These are phyloP conservation scores for Trichoderma oligosporum DNA, from an alignment of 2,329 filamentous ascomycete genomes.

Conservation along the genomic window DNA sequence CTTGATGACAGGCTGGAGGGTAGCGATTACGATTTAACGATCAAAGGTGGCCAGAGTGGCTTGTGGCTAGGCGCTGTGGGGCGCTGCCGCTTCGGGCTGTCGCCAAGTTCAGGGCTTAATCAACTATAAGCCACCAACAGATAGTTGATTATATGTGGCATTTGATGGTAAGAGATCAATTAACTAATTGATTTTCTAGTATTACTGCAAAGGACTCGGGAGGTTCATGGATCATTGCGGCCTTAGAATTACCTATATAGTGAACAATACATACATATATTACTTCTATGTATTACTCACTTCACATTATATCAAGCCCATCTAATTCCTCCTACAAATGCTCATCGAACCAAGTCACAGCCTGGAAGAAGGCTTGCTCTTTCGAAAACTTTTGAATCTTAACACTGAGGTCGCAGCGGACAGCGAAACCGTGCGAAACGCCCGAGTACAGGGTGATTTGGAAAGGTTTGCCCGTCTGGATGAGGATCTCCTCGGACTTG, in stretches of 20 bases:
- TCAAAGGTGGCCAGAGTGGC: conserved; percentile 12
- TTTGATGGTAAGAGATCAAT: too few species aligned
- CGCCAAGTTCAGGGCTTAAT: not conserved
- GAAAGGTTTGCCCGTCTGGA: conserved; percentile 55
- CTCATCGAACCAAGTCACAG: conserved; percentile 68
- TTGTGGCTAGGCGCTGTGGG: not conserved
- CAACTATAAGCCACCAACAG: too few species aligned
- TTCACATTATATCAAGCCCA: too few species aligned
- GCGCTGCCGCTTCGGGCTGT: not conserved
- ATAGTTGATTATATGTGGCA: too few species aligned
- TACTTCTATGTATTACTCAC: too few species aligned
- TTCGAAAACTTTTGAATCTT: conserved; percentile 64
- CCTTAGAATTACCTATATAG: too few species aligned
- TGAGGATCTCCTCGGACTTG: conserved; percentile 60
- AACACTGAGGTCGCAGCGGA: conserved; percentile 60
- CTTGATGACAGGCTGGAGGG: not conserved
- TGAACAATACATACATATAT: too few species aligned
- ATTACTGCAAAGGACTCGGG: too few species aligned
- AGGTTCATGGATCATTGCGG: too few species aligned
- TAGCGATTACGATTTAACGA: not conserved
- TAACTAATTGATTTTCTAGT: too few species aligned
- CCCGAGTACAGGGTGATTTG: conserved; percentile 74
- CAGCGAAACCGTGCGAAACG: conserved; percentile 70
- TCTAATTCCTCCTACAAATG: conserved; percentile 28
- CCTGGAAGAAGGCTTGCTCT: conserved; percentile 77